phyloP scores from a whole-genome alignment of 345 rosid species.

The Eucalyptus camaldulensis region DNA sequence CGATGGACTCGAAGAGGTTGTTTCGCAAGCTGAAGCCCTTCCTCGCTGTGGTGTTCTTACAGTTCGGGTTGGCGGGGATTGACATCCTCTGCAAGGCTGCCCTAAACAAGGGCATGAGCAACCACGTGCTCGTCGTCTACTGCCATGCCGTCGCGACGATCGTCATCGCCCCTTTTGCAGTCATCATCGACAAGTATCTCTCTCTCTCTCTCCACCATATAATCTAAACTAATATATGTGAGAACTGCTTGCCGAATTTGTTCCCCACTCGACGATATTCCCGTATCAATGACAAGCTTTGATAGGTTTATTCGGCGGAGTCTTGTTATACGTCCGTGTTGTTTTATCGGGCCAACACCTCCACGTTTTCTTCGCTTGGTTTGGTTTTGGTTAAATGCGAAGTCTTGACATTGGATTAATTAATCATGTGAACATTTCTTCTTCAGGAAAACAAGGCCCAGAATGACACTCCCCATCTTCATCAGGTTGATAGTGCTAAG shows the following conservation, averaged over 20 bases:
- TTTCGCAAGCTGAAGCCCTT: slow-evolving; percentile 43
- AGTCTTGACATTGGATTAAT: neutral
- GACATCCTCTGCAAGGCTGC: slow-evolving; percentile 73
- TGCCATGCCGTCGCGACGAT: slow-evolving; percentile 76
- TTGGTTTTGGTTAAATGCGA: too few relatives aligned
- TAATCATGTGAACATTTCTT: neutral
- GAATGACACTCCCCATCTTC: slow-evolving; percentile 59
- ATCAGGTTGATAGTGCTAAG: slow-evolving; percentile 48
- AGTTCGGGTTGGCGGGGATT: slow-evolving; percentile 84
- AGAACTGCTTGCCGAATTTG: neutral
- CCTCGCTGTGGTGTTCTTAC: slow-evolving; percentile 52
- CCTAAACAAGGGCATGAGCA: slow-evolving; percentile 75
- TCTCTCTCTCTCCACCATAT: neutral
- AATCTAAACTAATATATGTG: neutral
- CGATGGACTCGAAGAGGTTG: neutral
- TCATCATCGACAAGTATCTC: slow-evolving; percentile 40
- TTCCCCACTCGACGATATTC: neutral
- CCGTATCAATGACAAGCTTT: neutral
- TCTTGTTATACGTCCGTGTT: neutral
- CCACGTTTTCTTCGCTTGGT: too few relatives aligned
- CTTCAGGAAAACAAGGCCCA: slow-evolving; percentile 14
- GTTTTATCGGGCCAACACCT: neutral
- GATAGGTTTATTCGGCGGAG: neutral
- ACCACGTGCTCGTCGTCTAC: slow-evolving; percentile 69
- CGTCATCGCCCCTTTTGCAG: slow-evolving; percentile 63